Conservation (phyloP, 495 filamentous ascomycete species). For the Sordaria brevicollis region DNA sequence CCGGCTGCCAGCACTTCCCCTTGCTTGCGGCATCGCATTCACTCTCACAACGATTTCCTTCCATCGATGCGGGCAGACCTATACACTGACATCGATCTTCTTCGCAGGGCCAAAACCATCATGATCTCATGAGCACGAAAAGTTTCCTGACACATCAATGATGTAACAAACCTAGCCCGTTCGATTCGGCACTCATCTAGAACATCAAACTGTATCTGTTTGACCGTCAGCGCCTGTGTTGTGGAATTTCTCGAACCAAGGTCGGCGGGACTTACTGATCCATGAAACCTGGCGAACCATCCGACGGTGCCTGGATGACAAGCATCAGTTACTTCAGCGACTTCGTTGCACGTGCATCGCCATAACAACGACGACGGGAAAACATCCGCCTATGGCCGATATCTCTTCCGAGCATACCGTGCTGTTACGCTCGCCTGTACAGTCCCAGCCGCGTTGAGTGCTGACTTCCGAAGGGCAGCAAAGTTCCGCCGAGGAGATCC, state of each 20-base stretch:
- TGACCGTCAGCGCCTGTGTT: too few species aligned
- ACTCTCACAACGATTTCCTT: too few species aligned
- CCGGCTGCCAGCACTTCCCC: neutral
- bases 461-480: neutral
- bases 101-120: too few species aligned
- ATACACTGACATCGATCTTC: too few species aligned
- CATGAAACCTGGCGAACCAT: neutral
- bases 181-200: too few species aligned
- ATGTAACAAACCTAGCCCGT: too few species aligned
- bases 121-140: too few species aligned
- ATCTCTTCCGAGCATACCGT: neutral
- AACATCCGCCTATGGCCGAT: neutral
- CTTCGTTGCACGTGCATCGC: neutral
- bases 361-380: neutral
- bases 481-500: neutral
- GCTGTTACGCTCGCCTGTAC: neutral
- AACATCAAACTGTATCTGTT: too few species aligned
- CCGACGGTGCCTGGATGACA: neutral
- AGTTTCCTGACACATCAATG: too few species aligned
- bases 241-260: neutral
- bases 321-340: neutral
- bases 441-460: neutral
- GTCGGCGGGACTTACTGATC: neutral
- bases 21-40: too few species aligned
- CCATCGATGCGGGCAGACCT: too few species aligned